phyloP scores from a whole-genome alignment of 495 filamentous ascomycete genomes.

The Sabuloglossum arenarium region DNA sequence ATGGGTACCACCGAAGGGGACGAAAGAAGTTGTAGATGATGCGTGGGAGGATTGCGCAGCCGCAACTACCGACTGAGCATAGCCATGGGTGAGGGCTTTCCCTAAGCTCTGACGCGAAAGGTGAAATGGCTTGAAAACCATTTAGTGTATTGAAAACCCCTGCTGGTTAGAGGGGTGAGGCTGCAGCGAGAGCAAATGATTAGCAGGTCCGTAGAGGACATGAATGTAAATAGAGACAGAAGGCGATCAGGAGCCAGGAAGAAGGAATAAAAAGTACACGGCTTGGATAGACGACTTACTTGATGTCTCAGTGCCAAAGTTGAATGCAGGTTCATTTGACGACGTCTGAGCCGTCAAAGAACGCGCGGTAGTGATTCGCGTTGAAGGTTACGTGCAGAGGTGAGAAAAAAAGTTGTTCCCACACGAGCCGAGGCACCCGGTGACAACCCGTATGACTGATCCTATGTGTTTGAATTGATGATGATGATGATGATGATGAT shows the following conservation, averaged over 20 bases:
- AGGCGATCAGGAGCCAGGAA: background rate
- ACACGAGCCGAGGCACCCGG: background rate
- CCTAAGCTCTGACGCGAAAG: constrained; percentile 92
- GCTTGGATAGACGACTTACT: constrained; percentile 16
- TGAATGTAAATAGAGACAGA: background rate
- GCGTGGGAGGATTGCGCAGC: constrained; percentile 79
- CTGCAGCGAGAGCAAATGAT: background rate
- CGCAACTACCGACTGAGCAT: constrained; percentile 92
- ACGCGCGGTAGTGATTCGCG: constrained; percentile 23
- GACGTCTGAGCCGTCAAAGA: constrained; percentile 39
- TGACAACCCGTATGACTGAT: background rate
- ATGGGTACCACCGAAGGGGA: constrained; percentile 17
- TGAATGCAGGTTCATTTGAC: constrained; percentile 52
- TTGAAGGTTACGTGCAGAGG: background rate
- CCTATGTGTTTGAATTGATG: background rate
- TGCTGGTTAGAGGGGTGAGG: constrained; percentile 3
- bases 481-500: no score
- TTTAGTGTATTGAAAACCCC: constrained; percentile 33
- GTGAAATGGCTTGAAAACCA: constrained; percentile 66
- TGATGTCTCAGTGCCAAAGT: constrained; percentile 20
- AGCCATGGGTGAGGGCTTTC: constrained; percentile 92
- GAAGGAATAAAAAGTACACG: background rate
- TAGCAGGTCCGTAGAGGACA: background rate
- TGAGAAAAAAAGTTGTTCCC: background rate
- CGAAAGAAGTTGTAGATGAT: constrained; percentile 41